Evolutionary conservation across 352 stramenopile species (phyloP).

Genomic region (Phytophthora syringae): DNA sequence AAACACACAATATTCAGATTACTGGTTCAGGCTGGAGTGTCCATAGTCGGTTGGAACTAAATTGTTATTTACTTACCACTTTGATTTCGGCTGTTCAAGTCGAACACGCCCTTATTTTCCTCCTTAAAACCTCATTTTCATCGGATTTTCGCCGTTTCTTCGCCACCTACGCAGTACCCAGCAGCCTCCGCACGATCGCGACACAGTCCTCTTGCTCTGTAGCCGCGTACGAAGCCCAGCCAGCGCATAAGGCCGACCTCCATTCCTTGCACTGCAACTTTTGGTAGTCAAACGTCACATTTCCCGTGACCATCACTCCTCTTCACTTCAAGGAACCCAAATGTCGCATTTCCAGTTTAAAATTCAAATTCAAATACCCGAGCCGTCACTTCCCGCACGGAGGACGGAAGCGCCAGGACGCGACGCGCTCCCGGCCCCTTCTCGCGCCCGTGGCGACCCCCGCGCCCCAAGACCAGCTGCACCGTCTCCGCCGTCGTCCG

Average conservation of each 20-base stretch:
- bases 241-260: slow-evolving; percentile 30
- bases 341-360: slow-evolving; percentile 28
- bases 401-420: slow-evolving; percentile 6
- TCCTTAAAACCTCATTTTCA: neutral
- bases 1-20: too few relatives aligned
- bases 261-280: slow-evolving; percentile 17
- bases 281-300: slow-evolving; percentile 19
- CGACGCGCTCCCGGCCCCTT: neutral
- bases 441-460: neutral
- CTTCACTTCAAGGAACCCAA: neutral
- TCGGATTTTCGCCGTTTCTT: neutral
- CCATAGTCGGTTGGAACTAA: too few relatives aligned
- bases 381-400: neutral
- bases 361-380: slow-evolving; percentile 27
- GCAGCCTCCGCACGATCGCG: slow-evolving; percentile 13
- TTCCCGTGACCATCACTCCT: slow-evolving; percentile 27
- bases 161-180: slow-evolving; percentile 26
- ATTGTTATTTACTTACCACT: too few relatives aligned
- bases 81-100: too few relatives aligned
- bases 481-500: neutral
- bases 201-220: slow-evolving; percentile 4
- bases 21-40: too few relatives aligned
- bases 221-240: slow-evolving; percentile 36
- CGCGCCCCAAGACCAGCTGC: neutral
- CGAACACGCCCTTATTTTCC: too few relatives aligned